A percentile compares a stretch with the other conserved stretches of the same genome.
Conservation (phyloP, 768 basidiomycete genomes). For the Cubamyces lactineus region DNA sequence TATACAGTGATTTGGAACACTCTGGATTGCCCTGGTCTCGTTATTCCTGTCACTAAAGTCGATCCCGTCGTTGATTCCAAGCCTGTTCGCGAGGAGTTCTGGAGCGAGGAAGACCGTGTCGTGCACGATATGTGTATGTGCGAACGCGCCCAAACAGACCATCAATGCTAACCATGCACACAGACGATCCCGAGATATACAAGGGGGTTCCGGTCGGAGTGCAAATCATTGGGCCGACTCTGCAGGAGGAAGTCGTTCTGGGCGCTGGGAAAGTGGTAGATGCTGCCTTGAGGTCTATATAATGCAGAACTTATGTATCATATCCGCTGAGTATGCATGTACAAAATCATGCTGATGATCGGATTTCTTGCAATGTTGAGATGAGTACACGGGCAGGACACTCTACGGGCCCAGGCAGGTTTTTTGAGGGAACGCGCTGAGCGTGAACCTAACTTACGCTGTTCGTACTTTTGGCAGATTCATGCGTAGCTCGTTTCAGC, state of each 20-base stretch:
- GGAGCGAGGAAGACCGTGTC: slow-evolving; percentile 42
- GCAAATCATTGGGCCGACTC: slow-evolving; percentile 40
- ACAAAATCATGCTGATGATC: too few relatives aligned
- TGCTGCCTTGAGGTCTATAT: slow-evolving; percentile 22
- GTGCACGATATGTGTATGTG: slow-evolving; percentile 47
- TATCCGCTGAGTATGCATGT: too few relatives aligned
- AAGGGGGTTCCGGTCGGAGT: slow-evolving; percentile 38
- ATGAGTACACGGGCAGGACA: too few relatives aligned
- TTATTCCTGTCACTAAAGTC: slow-evolving; percentile 54
- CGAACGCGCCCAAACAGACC: slow-evolving; percentile 2
- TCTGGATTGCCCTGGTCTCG: slow-evolving; percentile 45
- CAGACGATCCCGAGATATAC: slow-evolving; percentile 47
- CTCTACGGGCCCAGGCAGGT: too few relatives aligned
- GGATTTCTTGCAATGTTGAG: too few relatives aligned
- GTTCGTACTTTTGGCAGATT: too few relatives aligned
- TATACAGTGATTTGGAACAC: slow-evolving; percentile 51
- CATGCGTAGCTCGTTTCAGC: too few relatives aligned
- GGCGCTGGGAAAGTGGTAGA: slow-evolving; percentile 36
- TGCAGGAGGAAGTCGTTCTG: slow-evolving; percentile 44
- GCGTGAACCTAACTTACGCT: too few relatives aligned
- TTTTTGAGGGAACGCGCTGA: too few relatives aligned
- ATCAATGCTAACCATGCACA: background rate
- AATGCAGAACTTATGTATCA: too few relatives aligned
- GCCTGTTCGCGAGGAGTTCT: slow-evolving; percentile 40
- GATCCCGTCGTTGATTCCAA: slow-evolving; percentile 43